Evolutionary conservation across 2,329 filamentous ascomycete genomes (phyloP).

Genomic region (Cercospora sesami): DNA sequence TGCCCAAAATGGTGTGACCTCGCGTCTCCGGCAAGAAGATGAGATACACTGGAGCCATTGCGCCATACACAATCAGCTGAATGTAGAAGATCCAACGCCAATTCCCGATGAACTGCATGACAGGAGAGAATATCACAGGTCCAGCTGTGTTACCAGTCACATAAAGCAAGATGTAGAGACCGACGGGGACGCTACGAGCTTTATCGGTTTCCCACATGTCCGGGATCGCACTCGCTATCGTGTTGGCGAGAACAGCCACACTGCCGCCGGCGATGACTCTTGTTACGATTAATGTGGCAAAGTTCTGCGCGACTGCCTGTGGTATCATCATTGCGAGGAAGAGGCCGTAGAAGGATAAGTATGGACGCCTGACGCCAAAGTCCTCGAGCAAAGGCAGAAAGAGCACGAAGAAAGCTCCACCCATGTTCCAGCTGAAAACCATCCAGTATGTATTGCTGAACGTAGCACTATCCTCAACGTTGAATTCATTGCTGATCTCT

Average conservation of each 20-base stretch:
- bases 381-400: slow-evolving; percentile 43
- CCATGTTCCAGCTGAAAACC: slow-evolving; percentile 41
- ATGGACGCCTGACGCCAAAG: slow-evolving; percentile 38
- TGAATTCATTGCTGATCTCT: slow-evolving; percentile 39
- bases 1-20: slow-evolving; percentile 48
- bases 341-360: slow-evolving; percentile 36
- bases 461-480: slow-evolving; percentile 36
- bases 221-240: slow-evolving; percentile 41
- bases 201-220: slow-evolving; percentile 41
- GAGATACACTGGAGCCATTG: slow-evolving; percentile 44
- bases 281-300: slow-evolving; percentile 41
- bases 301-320: slow-evolving; percentile 43
- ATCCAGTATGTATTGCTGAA: slow-evolving; percentile 46
- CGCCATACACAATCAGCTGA: slow-evolving; percentile 48
- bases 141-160: slow-evolving; percentile 40
- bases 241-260: slow-evolving; percentile 40
- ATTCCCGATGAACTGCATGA: slow-evolving; percentile 34
- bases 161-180: slow-evolving; percentile 41
- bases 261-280: slow-evolving; percentile 44
- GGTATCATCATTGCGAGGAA: slow-evolving; percentile 44
- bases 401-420: slow-evolving; percentile 42
- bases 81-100: slow-evolving; percentile 47
- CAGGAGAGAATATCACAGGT: slow-evolving; percentile 40
- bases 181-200: slow-evolving; percentile 39
- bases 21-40: slow-evolving; percentile 51